These are phyloP conservation scores for Mallotus repandus DNA, from an alignment of 441 rosid species.

Conservation along the genomic window DNA sequence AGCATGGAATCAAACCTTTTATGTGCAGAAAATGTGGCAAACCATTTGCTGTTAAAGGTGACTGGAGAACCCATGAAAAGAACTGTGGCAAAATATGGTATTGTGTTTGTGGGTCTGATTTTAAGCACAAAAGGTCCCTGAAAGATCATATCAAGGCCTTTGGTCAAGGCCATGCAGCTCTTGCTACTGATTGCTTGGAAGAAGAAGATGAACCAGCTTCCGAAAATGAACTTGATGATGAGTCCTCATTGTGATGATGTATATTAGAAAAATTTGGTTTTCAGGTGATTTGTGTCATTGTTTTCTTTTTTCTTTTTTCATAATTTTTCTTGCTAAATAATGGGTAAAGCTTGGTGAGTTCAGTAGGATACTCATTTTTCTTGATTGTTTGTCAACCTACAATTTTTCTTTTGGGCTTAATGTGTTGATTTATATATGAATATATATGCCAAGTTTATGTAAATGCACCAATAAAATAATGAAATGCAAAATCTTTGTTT, in stretches of 20 bases:
- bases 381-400: neutral
- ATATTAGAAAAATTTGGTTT: neutral
- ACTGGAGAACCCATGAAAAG: slow-evolving; percentile 83
- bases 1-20: slow-evolving; percentile 69
- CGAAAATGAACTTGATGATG: slow-evolving; percentile 44
- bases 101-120: slow-evolving; percentile 65
- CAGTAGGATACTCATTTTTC: neutral
- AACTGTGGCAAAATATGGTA: slow-evolving; percentile 69
- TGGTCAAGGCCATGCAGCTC: slow-evolving; percentile 53
- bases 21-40: slow-evolving; percentile 62
- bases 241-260: slow-evolving; percentile 19
- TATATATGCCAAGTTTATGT: too few relatives aligned
- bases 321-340: neutral
- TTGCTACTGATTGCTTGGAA: slow-evolving; percentile 30
- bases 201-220: slow-evolving; percentile 55
- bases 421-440: too few relatives aligned
- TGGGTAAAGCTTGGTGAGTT: too few relatives aligned
- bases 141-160: slow-evolving; percentile 65
- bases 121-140: slow-evolving; percentile 66
- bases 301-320: neutral
- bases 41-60: slow-evolving; percentile 70
- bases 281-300: neutral
- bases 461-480: too few relatives aligned
- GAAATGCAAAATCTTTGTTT: too few relatives aligned
- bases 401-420: neutral